A percentile compares a stretch with the other conserved stretches of the same genome.
These are phyloP conservation scores for Oxytropis ochrocephala DNA, from an alignment of 306 rosid genomes.

Conservation along the genomic window DNA sequence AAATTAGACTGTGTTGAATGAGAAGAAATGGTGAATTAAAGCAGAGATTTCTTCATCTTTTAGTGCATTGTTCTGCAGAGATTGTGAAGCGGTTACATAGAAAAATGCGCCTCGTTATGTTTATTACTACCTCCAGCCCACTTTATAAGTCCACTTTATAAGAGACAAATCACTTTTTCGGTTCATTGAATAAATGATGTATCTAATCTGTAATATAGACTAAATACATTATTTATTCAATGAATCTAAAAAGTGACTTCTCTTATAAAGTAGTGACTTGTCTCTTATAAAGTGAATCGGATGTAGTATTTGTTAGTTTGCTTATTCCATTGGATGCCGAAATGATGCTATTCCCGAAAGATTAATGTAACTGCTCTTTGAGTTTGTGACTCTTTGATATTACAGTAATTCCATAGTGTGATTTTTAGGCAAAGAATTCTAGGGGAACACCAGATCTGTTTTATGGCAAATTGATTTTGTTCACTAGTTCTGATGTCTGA, in stretches of 20 bases:
- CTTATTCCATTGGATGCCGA: not conserved
- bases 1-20: not conserved
- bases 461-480: not conserved
- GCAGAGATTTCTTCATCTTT: not conserved
- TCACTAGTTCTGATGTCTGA: not conserved
- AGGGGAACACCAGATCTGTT: too few relatives aligned
- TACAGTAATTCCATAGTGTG: not conserved
- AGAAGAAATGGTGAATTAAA: not conserved
- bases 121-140: too few relatives aligned
- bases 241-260: too few relatives aligned
- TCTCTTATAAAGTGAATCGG: too few relatives aligned
- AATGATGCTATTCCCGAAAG: not conserved
- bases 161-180: too few relatives aligned
- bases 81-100: not conserved
- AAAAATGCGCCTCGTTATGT: not conserved
- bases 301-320: conserved; percentile 8
- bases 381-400: not conserved
- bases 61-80: not conserved
- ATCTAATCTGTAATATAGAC: too few relatives aligned
- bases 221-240: too few relatives aligned
- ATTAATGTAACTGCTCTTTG: not conserved
- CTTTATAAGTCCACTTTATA: too few relatives aligned
- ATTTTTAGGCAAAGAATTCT: not conserved
- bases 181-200: too few relatives aligned
- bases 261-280: too few relatives aligned